Conservation (phyloP, 768 basidiomycete species). For the Calocybe indica region DNA sequence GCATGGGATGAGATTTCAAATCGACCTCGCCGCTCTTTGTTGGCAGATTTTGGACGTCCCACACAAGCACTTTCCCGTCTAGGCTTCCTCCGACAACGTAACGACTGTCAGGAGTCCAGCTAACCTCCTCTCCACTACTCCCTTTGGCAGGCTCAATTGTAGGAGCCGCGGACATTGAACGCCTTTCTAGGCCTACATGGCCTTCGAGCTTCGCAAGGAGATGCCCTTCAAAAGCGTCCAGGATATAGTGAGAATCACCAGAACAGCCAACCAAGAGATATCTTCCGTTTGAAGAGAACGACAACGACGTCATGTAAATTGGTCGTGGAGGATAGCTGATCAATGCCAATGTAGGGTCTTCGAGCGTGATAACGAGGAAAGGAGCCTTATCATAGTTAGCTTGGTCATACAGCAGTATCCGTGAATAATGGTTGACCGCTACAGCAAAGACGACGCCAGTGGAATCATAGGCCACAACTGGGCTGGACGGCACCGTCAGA, state of each 20-base stretch:
- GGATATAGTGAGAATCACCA: conserved; percentile 85
- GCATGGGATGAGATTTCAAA: conserved; percentile 43
- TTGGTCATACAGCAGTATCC: conserved; percentile 81
- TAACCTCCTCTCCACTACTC: conserved; percentile 87
- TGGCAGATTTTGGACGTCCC: conserved; percentile 75
- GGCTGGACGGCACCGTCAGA: conserved; percentile 65
- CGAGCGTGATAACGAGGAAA: conserved; percentile 76
- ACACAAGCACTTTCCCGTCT: conserved; percentile 79
- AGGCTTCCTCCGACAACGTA: conserved; percentile 82
- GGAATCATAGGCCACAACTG: conserved; percentile 81
- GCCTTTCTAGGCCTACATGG: conserved; percentile 75
- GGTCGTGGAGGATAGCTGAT: conserved; percentile 83
- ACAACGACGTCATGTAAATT: conserved; percentile 86
- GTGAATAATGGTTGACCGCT: conserved; percentile 74
- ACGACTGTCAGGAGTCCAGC: conserved; percentile 93
- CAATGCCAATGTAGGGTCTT: conserved; percentile 70
- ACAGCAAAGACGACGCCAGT: conserved; percentile 84
- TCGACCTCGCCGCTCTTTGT: conserved; percentile 46
- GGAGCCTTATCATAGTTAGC: conserved; percentile 89
- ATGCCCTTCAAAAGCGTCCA: conserved; percentile 86
- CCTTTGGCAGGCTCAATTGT: conserved; percentile 70
- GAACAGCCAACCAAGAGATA: conserved; percentile 91
- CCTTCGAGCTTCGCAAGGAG: conserved; percentile 84
- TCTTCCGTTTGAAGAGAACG: conserved; percentile 88
- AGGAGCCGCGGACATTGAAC: conserved; percentile 40